Conservation (phyloP, 148 eudicot species). For the Spergularia bocconei region DNA sequence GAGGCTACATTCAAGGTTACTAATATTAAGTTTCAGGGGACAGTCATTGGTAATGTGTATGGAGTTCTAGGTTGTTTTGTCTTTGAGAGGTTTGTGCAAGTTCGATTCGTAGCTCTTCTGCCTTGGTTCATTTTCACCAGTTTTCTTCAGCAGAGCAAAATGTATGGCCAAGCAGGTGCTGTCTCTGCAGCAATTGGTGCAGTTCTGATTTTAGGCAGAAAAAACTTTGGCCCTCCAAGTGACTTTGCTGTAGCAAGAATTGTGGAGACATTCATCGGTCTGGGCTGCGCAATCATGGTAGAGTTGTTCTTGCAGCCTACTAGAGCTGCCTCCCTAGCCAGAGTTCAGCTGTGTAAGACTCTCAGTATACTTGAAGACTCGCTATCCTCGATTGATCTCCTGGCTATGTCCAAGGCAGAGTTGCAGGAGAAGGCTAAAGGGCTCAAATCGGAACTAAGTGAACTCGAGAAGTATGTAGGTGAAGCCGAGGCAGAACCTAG, state of each 20-base stretch:
- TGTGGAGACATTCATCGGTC: slow-evolving; percentile 64
- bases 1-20: slow-evolving; percentile 68
- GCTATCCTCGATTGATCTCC: slow-evolving; percentile 31
- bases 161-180: slow-evolving; percentile 83
- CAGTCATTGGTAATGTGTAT: slow-evolving; percentile 67
- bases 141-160: slow-evolving; percentile 53
- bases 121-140: slow-evolving; percentile 79
- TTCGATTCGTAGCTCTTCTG: slow-evolving; percentile 63
- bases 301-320: slow-evolving; percentile 58
- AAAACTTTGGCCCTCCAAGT: slow-evolving; percentile 53
- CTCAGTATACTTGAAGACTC: slow-evolving; percentile 32
- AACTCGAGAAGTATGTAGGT: slow-evolving; percentile 45
- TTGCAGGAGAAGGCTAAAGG: slow-evolving; percentile 29
- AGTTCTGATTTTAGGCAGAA: slow-evolving; percentile 64
- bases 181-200: slow-evolving; percentile 81
- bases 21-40: slow-evolving; percentile 71
- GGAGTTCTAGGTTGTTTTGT: slow-evolving; percentile 70
- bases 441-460: slow-evolving; percentile 33
- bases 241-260: slow-evolving; percentile 78
- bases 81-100: slow-evolving; percentile 42
- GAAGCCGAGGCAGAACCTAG: slow-evolving; percentile 79
- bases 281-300: slow-evolving; percentile 53
- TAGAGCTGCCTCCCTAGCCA: slow-evolving; percentile 69
- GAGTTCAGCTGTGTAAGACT: slow-evolving; percentile 44
- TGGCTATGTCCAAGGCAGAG: slow-evolving; percentile 3